Conservation (phyloP, 1,284 basidiomycete genomes). For the Cryptococcus floricola region DNA sequence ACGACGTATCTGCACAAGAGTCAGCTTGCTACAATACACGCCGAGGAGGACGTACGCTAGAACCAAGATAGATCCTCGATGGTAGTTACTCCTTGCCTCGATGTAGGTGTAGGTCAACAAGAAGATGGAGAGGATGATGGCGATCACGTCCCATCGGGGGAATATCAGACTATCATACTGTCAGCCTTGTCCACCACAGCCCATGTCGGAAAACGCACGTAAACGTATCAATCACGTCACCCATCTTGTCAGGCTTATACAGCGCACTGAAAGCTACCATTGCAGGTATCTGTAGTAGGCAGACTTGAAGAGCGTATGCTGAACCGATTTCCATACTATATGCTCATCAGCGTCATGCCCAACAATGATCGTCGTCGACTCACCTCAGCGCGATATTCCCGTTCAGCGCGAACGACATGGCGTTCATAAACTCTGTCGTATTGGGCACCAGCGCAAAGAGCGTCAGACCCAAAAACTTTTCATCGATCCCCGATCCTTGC, state of each 20-base stretch:
- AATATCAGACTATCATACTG: slow-evolving; percentile 73
- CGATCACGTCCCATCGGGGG: slow-evolving; percentile 97
- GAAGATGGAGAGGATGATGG: slow-evolving; percentile 91
- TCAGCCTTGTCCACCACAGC: neutral
- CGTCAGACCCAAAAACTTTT: slow-evolving; percentile 96
- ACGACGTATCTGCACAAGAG: slow-evolving; percentile 63
- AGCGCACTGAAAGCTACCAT: slow-evolving; percentile 98
- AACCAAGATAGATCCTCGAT: slow-evolving; percentile 86
- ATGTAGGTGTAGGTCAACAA: slow-evolving; percentile 98
- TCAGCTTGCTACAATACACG: slow-evolving; percentile 7
- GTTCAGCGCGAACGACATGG: slow-evolving; percentile 97
- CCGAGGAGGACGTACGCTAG: slow-evolving; percentile 60
- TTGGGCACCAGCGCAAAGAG: slow-evolving; percentile 97
- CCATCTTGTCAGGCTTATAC: slow-evolving; percentile 78
- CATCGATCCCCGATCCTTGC: slow-evolving; percentile 87
- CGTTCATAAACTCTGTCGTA: slow-evolving; percentile 99
- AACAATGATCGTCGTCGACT: slow-evolving; percentile 22
- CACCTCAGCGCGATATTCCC: slow-evolving; percentile 96
- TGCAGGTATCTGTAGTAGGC: slow-evolving; percentile 93
- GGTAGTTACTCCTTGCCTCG: slow-evolving; percentile 95
- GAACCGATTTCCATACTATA: slow-evolving; percentile 98
- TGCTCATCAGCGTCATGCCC: neutral
- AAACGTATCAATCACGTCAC: slow-evolving; percentile 78
- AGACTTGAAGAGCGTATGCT: slow-evolving; percentile 97
- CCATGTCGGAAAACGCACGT: slow-evolving; percentile 58